phyloP scores from a whole-genome alignment of 352 stramenopile genomes.

The Globisporangium abappressorium region DNA sequence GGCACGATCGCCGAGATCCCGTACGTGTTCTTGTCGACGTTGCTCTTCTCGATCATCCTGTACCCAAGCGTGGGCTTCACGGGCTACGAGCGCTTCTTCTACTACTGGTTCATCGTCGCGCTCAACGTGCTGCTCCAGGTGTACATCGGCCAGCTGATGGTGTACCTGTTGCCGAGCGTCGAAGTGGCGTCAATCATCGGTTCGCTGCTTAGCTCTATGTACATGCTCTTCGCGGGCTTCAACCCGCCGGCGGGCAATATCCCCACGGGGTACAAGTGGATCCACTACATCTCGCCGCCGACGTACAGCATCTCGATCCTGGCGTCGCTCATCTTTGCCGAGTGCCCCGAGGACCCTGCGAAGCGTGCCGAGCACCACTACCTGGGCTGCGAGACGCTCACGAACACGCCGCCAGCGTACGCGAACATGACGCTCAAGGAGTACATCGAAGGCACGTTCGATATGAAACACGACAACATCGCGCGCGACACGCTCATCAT shows the following conservation, averaged over 20 bases:
- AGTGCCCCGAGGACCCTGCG: conserved; percentile 25
- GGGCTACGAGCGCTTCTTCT: conserved; percentile 28
- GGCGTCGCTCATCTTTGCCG: conserved; percentile 32
- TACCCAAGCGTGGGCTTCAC: conserved; percentile 49
- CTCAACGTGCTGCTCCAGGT: conserved; percentile 47
- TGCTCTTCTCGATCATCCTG: conserved; percentile 39
- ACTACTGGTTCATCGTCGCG: conserved; percentile 43
- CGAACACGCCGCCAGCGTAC: conserved; percentile 26
- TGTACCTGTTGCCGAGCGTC: conserved; percentile 43
- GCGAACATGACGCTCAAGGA: conserved; percentile 34
- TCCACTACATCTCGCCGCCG: conserved; percentile 51
- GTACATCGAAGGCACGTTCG: conserved; percentile 37
- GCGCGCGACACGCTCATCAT: conserved; percentile 30
- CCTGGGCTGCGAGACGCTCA: conserved; percentile 29
- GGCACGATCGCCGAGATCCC: conserved; percentile 79
- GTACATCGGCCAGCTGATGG: conserved; percentile 47
- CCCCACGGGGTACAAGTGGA: conserved; percentile 49
- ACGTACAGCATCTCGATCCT: conserved; percentile 45
- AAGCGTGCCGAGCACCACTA: conserved; percentile 12
- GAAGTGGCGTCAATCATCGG: conserved; percentile 43
- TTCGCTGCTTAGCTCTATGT: conserved; percentile 54
- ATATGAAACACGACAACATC: conserved; percentile 34
- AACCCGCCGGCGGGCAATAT: conserved; percentile 42
- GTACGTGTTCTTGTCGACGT: conserved; percentile 36
- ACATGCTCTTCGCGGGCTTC: conserved; percentile 52